Evolutionary conservation across 352 stramenopile genomes (phyloP).

Genomic region (Globisporangium orthogonon): DNA sequence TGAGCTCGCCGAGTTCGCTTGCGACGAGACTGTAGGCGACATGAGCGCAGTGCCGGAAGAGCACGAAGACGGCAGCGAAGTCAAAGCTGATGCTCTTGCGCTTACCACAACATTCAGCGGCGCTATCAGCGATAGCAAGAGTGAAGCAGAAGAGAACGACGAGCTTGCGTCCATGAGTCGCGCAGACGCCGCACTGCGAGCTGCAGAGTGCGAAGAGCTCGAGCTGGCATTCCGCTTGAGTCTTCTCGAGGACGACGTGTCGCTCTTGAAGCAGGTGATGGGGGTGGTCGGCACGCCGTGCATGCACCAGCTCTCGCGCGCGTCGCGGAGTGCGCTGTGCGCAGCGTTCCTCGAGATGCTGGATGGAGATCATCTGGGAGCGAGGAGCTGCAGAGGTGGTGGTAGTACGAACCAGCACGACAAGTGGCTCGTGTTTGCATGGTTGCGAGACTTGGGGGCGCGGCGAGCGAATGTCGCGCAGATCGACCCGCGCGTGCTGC

Average conservation of each 20-base stretch:
- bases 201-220: conserved; percentile 28
- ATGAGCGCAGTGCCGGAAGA: neutral
- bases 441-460: conserved; percentile 27
- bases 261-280: conserved; percentile 34
- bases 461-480: conserved; percentile 9
- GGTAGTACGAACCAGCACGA: neutral
- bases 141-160: conserved; percentile 4
- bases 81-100: neutral
- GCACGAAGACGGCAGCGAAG: neutral
- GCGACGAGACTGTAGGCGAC: neutral
- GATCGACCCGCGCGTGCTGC: conserved; percentile 35
- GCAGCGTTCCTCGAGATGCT: conserved; percentile 47
- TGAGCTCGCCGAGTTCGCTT: conserved; percentile 1
- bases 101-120: neutral
- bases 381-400: neutral
- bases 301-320: conserved; percentile 25
- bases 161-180: conserved; percentile 23
- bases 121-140: neutral
- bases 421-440: conserved; percentile 39
- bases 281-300: conserved; percentile 20
- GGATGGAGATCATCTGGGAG: conserved; percentile 11
- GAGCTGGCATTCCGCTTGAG: conserved; percentile 50
- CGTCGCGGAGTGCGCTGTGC: conserved; percentile 38
- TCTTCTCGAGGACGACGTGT: conserved; percentile 45
- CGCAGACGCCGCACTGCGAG: conserved; percentile 29